Evolutionary conservation across 352 stramenopile genomes (phyloP), one percentile per base, ranked within the genome.

Genomic region (Phytophthora hybrid): DNA sequence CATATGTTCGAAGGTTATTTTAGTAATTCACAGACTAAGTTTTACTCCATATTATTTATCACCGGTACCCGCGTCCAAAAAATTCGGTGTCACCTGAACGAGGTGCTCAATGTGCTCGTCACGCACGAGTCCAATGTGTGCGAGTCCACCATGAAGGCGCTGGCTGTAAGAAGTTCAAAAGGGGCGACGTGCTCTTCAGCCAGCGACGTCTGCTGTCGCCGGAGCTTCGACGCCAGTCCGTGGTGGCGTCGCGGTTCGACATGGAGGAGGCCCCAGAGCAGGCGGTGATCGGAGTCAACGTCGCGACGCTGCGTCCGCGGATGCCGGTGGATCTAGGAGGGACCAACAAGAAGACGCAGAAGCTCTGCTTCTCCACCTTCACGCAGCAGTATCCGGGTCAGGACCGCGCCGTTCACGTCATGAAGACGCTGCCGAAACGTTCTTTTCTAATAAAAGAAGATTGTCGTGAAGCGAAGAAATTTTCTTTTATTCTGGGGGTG

Each of bases 361-460:
- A 69, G 53, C 66, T 91, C 14, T 83, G 72, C 52, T 87, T 91
- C 59, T 78, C 77, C 57, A 78, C 70, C 14, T 87, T 80, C 63
- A 89, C 81, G 47, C 63, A 79, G 62, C 74, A 83, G 63, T 87
- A 86, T 61, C 61, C 76, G 34, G 60, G 46, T 19, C 69, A 87
- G 13, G 68, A 84, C 39, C 84, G 79, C 10, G 84, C 84, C 11
- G 70, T 84, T 21, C 84, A 92, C 81, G 66, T 92, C 21, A 88
- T 89, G 71, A 90, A 90, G 76, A 90, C 82, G 16, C 60, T 92
- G 21, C 84, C 82, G 0, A 89, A 90, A 37, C 31, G 8, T 37
- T 9, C 31, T 37, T 9, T 0, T 37, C 5, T 37, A 37, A 3
- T n/a, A n/a, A n/a, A n/a, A n/a, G n/a, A n/a, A n/a, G n/a, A n/a